These are phyloP conservation scores for Monosiga brevicollis DNA, from an alignment of 78 protist species.

Conservation along the genomic window DNA sequence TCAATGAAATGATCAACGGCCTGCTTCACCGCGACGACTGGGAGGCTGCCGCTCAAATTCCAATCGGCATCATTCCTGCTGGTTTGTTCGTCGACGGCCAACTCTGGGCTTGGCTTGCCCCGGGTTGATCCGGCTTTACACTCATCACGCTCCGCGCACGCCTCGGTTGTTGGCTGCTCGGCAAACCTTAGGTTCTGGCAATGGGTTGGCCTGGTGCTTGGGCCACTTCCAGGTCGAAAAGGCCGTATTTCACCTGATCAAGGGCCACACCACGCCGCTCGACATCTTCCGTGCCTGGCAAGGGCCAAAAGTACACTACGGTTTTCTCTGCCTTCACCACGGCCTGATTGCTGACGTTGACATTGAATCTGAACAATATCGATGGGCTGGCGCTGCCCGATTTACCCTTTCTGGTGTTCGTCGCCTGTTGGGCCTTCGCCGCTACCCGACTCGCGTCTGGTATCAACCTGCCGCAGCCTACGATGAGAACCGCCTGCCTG, in stretches of 20 bases:
- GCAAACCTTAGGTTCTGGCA: background rate
- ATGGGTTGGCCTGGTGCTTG: background rate
- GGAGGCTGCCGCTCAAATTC: background rate
- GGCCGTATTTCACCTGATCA: background rate
- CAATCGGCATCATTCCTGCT: constrained; percentile 3
- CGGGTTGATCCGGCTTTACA: too few relatives aligned
- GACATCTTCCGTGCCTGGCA: constrained; percentile 25
- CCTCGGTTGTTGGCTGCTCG: background rate
- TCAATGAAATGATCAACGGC: constrained; percentile 16
- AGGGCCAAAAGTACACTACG: constrained; percentile 22
- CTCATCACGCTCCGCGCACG: too few relatives aligned
- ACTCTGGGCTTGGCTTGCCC: too few relatives aligned
- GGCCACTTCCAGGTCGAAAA: background rate
- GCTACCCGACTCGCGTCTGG: too few relatives aligned
- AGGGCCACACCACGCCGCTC: constrained; percentile 35
- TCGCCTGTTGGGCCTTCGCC: constrained; percentile 23
- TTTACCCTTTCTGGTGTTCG: constrained; percentile 15
- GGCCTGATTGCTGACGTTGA: constrained; percentile 41
- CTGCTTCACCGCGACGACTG: constrained; percentile 5
- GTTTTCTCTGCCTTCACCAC: constrained; percentile 32
- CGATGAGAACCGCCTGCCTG: too few relatives aligned
- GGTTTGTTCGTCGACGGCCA: too few relatives aligned
- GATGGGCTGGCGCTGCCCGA: constrained; percentile 34
- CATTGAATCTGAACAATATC: constrained; percentile 38
- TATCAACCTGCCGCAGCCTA: too few relatives aligned